These are phyloP conservation scores for Hymenoscyphus fraxineus DNA, from an alignment of 2,329 filamentous ascomycete genomes.

Conservation along the genomic window DNA sequence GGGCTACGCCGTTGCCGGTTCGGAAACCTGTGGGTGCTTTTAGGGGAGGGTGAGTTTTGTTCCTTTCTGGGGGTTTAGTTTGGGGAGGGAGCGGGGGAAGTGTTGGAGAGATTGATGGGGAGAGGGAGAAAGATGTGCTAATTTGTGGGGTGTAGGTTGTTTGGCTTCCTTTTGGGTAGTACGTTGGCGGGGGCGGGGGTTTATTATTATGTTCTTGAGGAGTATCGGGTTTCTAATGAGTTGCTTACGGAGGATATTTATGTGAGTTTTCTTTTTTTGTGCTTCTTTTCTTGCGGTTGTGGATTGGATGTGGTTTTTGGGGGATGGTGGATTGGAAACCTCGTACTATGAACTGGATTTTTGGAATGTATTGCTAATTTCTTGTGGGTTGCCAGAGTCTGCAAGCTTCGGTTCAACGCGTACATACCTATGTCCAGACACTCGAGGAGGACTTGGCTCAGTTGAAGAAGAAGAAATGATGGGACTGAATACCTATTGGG, in stretches of 20 bases:
- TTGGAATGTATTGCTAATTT: background rate
- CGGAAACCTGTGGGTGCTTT: conserved; percentile 68
- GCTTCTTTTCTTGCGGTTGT: conserved; percentile 7
- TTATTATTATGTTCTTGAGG: conserved; percentile 89
- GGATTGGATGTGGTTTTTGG: background rate
- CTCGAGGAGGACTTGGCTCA: conserved; percentile 76
- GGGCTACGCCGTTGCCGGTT: conserved; percentile 45
- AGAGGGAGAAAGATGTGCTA: conserved; percentile 1
- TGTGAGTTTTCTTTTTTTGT: conserved; percentile 56
- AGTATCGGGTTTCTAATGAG: conserved; percentile 92
- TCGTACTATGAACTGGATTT: background rate
- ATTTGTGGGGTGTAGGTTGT: conserved; percentile 54
- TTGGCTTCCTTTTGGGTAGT: conserved; percentile 86
- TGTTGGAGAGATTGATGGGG: no score
- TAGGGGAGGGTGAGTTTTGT: conserved; percentile 60
- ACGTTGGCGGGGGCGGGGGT: conserved; percentile 74
- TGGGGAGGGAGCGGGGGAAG: no score
- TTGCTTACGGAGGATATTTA: conserved; percentile 93
- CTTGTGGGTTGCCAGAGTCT: conserved; percentile 57
- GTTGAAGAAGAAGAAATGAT: conserved; percentile 60
- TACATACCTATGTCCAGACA: conserved; percentile 77
- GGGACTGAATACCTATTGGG: background rate
- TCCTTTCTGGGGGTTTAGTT: background rate
- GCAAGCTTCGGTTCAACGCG: conserved; percentile 79
- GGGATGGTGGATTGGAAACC: background rate